Evolutionary conservation across 108 stramenopile species (phyloP).

Genomic region (Cyclotella sp.): DNA sequence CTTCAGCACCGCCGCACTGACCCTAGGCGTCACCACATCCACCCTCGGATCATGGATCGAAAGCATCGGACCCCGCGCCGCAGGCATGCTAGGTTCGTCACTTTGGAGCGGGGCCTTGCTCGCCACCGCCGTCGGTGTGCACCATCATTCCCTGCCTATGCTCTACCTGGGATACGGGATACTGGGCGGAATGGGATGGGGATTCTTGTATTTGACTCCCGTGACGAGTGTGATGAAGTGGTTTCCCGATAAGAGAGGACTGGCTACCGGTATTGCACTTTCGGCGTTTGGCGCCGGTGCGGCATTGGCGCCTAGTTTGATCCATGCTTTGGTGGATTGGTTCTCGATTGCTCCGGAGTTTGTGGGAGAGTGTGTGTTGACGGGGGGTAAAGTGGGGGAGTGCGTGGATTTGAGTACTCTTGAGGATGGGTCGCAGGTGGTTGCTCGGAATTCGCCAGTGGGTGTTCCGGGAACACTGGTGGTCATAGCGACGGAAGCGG

Average conservation of each 20-base stretch:
- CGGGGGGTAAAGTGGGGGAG: constrained; percentile 14
- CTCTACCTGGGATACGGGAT: constrained; percentile 80
- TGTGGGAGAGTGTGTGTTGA: constrained; percentile 42
- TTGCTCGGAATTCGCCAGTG: constrained; percentile 37
- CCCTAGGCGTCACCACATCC: constrained; percentile 69
- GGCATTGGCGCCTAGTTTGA: constrained; percentile 79
- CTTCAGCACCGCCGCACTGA: constrained; percentile 68
- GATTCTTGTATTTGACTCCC: constrained; percentile 81
- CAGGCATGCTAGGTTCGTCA: constrained; percentile 52
- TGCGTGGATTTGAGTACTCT: constrained; percentile 57
- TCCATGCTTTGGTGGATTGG: constrained; percentile 61
- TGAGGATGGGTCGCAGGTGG: constrained; percentile 60
- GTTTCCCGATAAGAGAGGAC: constrained; percentile 86
- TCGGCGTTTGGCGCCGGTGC: constrained; percentile 89
- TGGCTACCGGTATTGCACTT: constrained; percentile 82
- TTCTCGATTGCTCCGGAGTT: constrained; percentile 69
- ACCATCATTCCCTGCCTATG: constrained; percentile 73
- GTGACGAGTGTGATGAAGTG: constrained; percentile 81
- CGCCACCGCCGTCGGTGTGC: constrained; percentile 65
- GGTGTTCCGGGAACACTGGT: constrained; percentile 58
- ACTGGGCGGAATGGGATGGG: constrained; percentile 82
- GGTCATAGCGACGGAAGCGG: constrained; percentile 64
- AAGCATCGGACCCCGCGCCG: constrained; percentile 54
- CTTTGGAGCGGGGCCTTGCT: constrained; percentile 65
- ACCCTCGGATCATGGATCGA: constrained; percentile 78